Evolutionary conservation across 1,284 basidiomycete genomes (phyloP).

Genomic region (Bondarzewia mesenterica): DNA sequence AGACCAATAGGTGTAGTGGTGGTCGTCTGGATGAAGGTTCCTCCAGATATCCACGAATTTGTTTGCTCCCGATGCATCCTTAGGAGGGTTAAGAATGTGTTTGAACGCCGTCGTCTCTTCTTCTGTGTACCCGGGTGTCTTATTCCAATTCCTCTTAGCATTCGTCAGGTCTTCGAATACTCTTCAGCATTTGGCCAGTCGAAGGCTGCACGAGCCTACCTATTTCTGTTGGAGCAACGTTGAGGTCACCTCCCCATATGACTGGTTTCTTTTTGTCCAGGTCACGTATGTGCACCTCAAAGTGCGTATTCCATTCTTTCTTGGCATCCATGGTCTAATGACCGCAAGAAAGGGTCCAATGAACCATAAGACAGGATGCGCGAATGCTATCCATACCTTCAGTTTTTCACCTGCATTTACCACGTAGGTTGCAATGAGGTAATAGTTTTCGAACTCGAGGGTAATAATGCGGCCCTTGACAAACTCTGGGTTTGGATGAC

Average conservation of each 20-base stretch:
- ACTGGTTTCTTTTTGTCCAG: constrained; percentile 76
- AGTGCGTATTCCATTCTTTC: constrained; percentile 71
- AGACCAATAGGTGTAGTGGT: constrained; percentile 80
- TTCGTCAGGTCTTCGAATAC: constrained; percentile 50
- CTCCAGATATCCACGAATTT: constrained; percentile 82
- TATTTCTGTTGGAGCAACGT: constrained; percentile 72
- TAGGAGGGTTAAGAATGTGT: constrained; percentile 48
- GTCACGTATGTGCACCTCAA: constrained; percentile 62
- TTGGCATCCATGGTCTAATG: constrained; percentile 63
- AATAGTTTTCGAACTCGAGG: constrained; percentile 68
- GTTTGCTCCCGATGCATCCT: constrained; percentile 20
- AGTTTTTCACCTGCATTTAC: constrained; percentile 79
- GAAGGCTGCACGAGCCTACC: constrained; percentile 30
- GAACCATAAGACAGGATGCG: neutral
- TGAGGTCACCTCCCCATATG: constrained; percentile 87
- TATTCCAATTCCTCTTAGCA: constrained; percentile 68
- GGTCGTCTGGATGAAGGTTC: constrained; percentile 55
- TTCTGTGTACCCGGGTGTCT: constrained; percentile 73
- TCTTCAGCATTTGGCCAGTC: neutral
- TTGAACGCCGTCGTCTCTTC: constrained; percentile 68
- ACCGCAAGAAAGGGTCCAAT: neutral
- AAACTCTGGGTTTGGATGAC: constrained; percentile 52
- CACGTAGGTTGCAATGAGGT: constrained; percentile 78
- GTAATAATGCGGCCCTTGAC: constrained; percentile 77
- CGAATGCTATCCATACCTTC: constrained; percentile 41